A percentile compares a stretch with the other conserved stretches of the same genome.
Conservation (phyloP, 2,329 filamentous ascomycete species). For the Neocatenulostroma microsporum region DNA sequence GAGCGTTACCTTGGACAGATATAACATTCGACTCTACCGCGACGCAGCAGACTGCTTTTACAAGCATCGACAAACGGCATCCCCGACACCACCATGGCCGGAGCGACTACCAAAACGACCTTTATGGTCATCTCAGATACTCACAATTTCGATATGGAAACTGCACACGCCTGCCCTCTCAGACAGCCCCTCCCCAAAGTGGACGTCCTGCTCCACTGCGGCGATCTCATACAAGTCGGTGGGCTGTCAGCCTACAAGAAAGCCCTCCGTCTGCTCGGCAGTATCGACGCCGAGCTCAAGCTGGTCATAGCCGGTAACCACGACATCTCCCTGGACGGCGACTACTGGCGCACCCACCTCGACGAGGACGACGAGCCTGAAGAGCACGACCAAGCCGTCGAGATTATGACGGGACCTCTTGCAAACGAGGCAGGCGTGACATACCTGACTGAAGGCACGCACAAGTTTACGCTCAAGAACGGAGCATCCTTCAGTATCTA, state of each 20-base stretch:
- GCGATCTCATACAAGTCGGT: conserved; percentile 29
- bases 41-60: too few species aligned
- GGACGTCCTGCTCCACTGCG: conserved; percentile 35
- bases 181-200: conserved; percentile 10
- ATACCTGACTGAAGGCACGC: conserved; percentile 48
- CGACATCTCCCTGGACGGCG: conserved; percentile 23
- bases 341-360: conserved; percentile 24
- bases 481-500: conserved; percentile 45
- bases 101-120: background rate
- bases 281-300: conserved; percentile 25
- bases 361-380: conserved; percentile 22
- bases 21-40: too few species aligned
- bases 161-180: conserved; percentile 6
- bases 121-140: conserved; percentile 24
- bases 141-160: conserved; percentile 15
- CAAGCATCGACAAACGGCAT: too few species aligned
- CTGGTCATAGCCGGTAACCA: conserved; percentile 32
- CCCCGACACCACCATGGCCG: too few species aligned
- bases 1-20: too few species aligned
- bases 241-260: conserved; percentile 19
- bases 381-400: conserved; percentile 15
- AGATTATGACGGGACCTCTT: conserved; percentile 10
- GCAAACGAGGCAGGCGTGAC: conserved; percentile 39
- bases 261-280: conserved; percentile 19
- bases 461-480: conserved; percentile 38